Base-by-base conservation (phyloP, 1,139 yeast genomes). In the Komagataea norvegica region DNA sequence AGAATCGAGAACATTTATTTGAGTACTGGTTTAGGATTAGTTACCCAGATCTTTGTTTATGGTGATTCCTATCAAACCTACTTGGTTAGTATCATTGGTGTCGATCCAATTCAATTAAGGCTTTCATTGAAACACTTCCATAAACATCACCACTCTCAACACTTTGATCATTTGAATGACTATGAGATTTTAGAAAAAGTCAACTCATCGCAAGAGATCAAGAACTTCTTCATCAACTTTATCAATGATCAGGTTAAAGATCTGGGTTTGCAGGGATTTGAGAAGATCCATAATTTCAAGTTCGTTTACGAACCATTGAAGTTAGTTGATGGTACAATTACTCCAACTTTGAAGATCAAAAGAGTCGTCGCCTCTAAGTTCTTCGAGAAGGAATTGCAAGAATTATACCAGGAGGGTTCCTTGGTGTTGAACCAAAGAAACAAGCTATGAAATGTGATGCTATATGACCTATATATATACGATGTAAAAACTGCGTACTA, bases 281-380 rank as follows among this genome's bases (percentile, higher is more conserved):
- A 84, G 56, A 75, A 72, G 56, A 47, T 84, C 36, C 82, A 79
- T 58, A 83, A 84, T 50, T 57, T 79, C 18, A 59, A 60, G 30
- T 65, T 81, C 37, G 77, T 67, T 26, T 56, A 81, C 36, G 91
- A 83, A 46, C 89, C 93, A 3, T 70, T 84, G 56, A 77, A 71
- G 22, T 60, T 76, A 23, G 82, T 74, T 33, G 74, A 77, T 43
- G 80, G 77, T 36, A 74, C 77, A 11, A 61, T 83, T 30, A 84
- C 94, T 5, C 93, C 93, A 31, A 83, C 94, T 3, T 61, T 83
- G 55, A 84, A 84, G 62, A 70, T 82, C 45, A 81, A 78, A 62
- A 67, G 94, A 51, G 71, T 74, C 7, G 63, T 68, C 30, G 84
- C 86, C 9, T 62, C 69, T 25, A 71, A 70, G 50, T 64, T 62